phyloP scores from a whole-genome alignment of 2,329 filamentous ascomycete species.

The Talaromyces atroroseus region DNA sequence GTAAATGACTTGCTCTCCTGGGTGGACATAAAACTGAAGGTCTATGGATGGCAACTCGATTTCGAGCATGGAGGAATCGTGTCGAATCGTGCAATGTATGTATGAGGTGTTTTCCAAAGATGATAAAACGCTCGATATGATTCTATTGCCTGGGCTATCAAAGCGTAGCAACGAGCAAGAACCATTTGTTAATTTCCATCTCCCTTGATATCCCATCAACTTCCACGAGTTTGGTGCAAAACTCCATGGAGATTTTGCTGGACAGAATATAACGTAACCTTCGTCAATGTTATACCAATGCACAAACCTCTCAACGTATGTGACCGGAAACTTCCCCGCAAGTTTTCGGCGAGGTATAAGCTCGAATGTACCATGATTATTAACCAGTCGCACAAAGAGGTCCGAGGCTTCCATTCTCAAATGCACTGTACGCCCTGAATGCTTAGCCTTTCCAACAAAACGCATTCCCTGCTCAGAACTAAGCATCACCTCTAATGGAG shows the following conservation, averaged over 20 bases:
- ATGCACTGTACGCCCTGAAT: background rate
- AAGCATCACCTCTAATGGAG: background rate
- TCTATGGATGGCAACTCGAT: conserved; percentile 46
- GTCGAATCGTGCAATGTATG: conserved; percentile 32
- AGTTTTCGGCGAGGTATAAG: background rate
- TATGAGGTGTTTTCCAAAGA: conserved; percentile 32
- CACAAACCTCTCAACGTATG: conserved; percentile 36
- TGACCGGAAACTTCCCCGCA: conserved; percentile 24
- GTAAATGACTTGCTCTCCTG: conserved; percentile 24
- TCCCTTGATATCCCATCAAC: conserved; percentile 3
- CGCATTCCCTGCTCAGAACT: background rate
- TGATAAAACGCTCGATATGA: conserved; percentile 28
- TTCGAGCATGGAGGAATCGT: conserved; percentile 20
- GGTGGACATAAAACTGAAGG: conserved; percentile 42
- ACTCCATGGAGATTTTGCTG: conserved; percentile 24
- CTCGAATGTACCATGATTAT: background rate
- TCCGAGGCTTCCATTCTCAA: background rate
- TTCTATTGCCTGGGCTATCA: conserved; percentile 28
- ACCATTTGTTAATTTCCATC: conserved; percentile 22
- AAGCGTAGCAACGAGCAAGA: conserved; percentile 26
- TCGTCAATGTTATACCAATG: conserved; percentile 44
- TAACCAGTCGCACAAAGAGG: background rate
- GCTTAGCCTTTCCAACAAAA: background rate
- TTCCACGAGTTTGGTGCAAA: conserved; percentile 11
- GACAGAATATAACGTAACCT: conserved; percentile 28